Percentiles rank a stretch among this genome's conserved stretches.
phyloP scores from a whole-genome alignment of 345 rosid species.

The Heritiera fomes region DNA sequence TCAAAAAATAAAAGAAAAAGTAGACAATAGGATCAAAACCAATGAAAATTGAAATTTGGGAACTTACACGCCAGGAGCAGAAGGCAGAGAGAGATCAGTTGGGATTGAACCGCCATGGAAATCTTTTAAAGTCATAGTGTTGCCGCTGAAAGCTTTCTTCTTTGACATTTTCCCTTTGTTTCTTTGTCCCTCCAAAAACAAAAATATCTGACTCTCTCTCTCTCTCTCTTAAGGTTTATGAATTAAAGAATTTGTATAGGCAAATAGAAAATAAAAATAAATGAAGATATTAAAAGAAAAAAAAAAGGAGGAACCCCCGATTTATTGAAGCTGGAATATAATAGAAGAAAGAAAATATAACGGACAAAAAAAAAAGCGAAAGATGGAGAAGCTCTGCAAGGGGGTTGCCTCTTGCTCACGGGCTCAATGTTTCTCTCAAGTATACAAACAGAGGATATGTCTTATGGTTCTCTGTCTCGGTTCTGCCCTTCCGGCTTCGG shows the following conservation, averaged over 20 bases:
- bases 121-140: slow-evolving; percentile 87
- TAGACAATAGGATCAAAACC: neutral
- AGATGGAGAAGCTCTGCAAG: neutral
- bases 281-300: neutral
- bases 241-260: neutral
- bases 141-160: slow-evolving; percentile 69
- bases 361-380: neutral
- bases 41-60: neutral
- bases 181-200: neutral
- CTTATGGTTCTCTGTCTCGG: neutral
- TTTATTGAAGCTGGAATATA: neutral
- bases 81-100: slow-evolving; percentile 81
- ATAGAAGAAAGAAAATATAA: neutral
- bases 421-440: neutral
- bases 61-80: slow-evolving; percentile 91
- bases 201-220: neutral
- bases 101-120: slow-evolving; percentile 95
- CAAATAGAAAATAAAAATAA: neutral
- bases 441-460: neutral
- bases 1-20: neutral
- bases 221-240: neutral
- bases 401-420: slow-evolving; percentile 14
- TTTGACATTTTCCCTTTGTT: slow-evolving; percentile 59
- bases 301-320: slow-evolving; percentile 1
- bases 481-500: neutral